Percentiles rank a stretch among this genome's conserved stretches.
Evolutionary conservation across 352 stramenopile genomes (phyloP).

Genomic region (Phytophthora capsici): DNA sequence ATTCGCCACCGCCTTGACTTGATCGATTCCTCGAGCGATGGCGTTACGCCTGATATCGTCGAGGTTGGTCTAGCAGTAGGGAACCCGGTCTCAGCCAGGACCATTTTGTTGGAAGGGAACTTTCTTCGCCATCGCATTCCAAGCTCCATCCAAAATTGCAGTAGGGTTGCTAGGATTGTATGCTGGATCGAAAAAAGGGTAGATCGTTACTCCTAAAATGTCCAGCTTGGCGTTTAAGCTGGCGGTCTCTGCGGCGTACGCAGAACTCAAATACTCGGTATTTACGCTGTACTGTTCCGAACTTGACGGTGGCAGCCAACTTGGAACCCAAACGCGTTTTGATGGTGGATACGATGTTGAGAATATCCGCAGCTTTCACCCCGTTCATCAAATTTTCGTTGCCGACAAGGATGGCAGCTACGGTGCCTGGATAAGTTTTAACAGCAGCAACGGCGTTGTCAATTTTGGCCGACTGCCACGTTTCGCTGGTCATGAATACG

Average conservation of each 20-base stretch:
- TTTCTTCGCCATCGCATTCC: constrained; percentile 40
- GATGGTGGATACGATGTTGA: constrained; percentile 36
- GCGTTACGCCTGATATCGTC: constrained; percentile 31
- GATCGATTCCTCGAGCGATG: constrained; percentile 19
- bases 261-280: constrained; percentile 50
- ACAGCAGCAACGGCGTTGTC: constrained; percentile 48
- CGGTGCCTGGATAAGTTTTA: constrained; percentile 47
- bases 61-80: constrained; percentile 39
- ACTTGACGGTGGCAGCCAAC: constrained; percentile 46
- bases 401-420: constrained; percentile 57
- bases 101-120: constrained; percentile 38
- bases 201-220: constrained; percentile 66
- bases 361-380: constrained; percentile 35
- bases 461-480: constrained; percentile 52
- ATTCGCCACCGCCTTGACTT: constrained; percentile 20
- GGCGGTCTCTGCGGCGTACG: constrained; percentile 36
- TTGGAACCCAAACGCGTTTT: constrained; percentile 33
- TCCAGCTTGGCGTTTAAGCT: constrained; percentile 41
- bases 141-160: constrained; percentile 46
- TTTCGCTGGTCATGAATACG: constrained; percentile 57
- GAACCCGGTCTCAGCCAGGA: constrained; percentile 59
- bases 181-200: constrained; percentile 58
- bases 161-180: constrained; percentile 47
- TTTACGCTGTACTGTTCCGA: constrained; percentile 63
- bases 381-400: constrained; percentile 49